Evolutionary conservation across 768 basidiomycete genomes (phyloP).

Genomic region (Melanogaster broomeanus): DNA sequence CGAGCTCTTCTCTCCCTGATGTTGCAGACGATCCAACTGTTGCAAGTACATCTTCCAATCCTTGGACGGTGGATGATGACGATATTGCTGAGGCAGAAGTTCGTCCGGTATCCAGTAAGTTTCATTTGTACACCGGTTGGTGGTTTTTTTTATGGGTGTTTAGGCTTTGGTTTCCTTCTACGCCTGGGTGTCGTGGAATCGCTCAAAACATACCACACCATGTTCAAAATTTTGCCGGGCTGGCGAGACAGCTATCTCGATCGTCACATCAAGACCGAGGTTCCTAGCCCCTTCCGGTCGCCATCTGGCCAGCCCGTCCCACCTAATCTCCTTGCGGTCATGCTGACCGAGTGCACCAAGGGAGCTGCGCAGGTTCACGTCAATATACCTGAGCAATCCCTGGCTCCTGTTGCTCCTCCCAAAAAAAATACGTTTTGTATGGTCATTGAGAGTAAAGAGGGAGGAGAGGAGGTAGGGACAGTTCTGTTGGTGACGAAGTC

Average conservation of each 20-base stretch:
- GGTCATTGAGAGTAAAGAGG: too few species aligned
- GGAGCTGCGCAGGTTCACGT: neutral
- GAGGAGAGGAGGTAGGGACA: neutral
- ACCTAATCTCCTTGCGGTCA: neutral
- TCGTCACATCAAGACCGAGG: neutral
- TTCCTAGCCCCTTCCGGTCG: neutral
- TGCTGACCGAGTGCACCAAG: neutral
- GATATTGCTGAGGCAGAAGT: too few species aligned
- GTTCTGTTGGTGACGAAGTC: neutral
- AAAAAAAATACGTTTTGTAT: slow-evolving; percentile 2
- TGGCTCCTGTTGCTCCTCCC: neutral
- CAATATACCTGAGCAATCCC: neutral
- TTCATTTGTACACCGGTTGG: too few species aligned
- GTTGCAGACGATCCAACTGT: too few species aligned
- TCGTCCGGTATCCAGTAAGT: too few species aligned
- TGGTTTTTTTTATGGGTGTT: too few species aligned
- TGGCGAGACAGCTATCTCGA: neutral
- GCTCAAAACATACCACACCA: too few species aligned
- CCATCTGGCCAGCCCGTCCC: too few species aligned
- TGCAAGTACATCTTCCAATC: too few species aligned
- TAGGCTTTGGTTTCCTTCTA: neutral
- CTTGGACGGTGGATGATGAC: too few species aligned
- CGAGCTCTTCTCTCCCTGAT: too few species aligned
- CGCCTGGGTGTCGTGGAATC: too few species aligned
- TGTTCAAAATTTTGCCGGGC: neutral